Conservation (phyloP, 2,329 filamentous ascomycete species). For the Cryphonectria radicalis region DNA sequence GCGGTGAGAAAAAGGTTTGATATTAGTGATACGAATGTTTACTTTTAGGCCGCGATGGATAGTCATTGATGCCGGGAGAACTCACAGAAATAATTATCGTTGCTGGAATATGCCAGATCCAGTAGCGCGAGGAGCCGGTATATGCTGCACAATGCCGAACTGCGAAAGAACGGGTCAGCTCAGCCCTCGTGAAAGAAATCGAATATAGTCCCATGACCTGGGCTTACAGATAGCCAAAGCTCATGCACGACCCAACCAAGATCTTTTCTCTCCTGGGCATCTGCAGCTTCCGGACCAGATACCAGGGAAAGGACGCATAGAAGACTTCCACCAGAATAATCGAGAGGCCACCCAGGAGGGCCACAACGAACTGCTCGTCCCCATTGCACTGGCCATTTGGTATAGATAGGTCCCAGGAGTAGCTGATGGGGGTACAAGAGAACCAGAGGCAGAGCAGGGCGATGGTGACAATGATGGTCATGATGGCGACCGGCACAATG, state of each 20-base stretch:
- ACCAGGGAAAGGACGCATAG: constrained; percentile 28
- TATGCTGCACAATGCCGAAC: constrained; percentile 25
- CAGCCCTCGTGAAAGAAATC: background rate
- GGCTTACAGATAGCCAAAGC: constrained; percentile 25
- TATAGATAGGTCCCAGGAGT: constrained; percentile 18
- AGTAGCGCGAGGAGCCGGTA: constrained; percentile 11
- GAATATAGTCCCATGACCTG: background rate
- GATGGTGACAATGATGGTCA: constrained; percentile 3
- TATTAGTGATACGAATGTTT: background rate
- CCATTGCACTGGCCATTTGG: constrained; percentile 11
- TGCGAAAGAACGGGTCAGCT: background rate
- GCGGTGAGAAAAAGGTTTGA: no score
- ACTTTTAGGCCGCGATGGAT: fast-evolving
- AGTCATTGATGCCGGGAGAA: background rate
- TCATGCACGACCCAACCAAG: constrained; percentile 27
- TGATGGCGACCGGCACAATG: constrained; percentile 14
- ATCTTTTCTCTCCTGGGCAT: constrained; percentile 29
- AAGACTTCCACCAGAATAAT: constrained; percentile 23
- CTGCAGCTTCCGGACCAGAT: constrained; percentile 15
- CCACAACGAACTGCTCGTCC: constrained; percentile 8
- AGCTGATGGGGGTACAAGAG: constrained; percentile 23
- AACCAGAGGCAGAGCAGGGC: constrained; percentile 21
- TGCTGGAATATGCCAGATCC: background rate
- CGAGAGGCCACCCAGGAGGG: background rate
- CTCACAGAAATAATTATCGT: constrained; percentile 20